Evolutionary conservation across 2,329 filamentous ascomycete genomes (phyloP), one percentile per base, ranked within the genome.

Genomic region (Colletotrichum filicis): DNA sequence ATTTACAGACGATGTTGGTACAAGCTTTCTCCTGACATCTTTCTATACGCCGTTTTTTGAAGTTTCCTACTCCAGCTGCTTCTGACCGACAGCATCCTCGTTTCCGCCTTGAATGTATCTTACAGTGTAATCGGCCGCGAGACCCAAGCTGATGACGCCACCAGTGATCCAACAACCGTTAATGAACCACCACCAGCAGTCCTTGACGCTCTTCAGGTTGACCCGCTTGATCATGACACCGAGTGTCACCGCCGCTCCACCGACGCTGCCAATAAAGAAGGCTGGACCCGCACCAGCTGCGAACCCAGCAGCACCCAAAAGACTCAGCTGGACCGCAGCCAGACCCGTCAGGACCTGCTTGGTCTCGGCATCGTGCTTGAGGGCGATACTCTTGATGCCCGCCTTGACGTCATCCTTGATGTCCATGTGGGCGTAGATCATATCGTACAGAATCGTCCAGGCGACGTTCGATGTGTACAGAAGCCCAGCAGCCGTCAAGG

Each of bases 391-490:
- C 85, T 96, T 97, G 83, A 97, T 97, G 9, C 95, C 95, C 0
- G 92, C 94, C 81, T 95, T 95, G 74, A 87, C 91, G 79, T 97
- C 95, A 77, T 97, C 94, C 78, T 92, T 92, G 81, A 96, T 93
- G 78, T 97, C 95, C 92, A 97, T 96, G 80, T 97, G 95, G 16
- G 95, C 95, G 81, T 97, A 97, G 37, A 97, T 95, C 91, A 97
- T 97, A 81, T 97, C 95, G 81, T 97, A 97, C 52, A 97, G 83
- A 30, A 97, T 88, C 0, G 94, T 97, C 95, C 95, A 97, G 3
- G 94, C 91, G 28, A 97, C 87, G 77, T 95, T 97, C 56, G 93
- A 95, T 12, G 89, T 84, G 80, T 97, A 97, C 61, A 97, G 84
- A 70, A 89, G 90, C 3, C 87, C 90, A 1, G 93, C 93, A 1